These are phyloP conservation scores for Laguncularia racemosa DNA, from an alignment of 345 rosid species.

Conservation along the genomic window DNA sequence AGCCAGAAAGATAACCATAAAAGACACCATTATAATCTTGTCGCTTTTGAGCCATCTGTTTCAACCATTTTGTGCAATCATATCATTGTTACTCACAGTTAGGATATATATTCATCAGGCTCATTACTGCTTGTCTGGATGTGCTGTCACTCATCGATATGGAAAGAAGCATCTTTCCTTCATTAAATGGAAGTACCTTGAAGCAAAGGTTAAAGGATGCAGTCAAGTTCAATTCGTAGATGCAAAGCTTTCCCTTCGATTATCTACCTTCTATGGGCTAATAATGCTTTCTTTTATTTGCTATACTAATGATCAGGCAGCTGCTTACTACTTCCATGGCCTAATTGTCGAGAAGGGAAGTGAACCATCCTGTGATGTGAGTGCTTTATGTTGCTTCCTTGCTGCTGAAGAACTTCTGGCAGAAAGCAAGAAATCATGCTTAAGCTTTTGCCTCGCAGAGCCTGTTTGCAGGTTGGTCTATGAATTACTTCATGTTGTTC, in stretches of 20 bases:
- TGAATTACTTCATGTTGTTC: neutral
- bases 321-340: conserved; percentile 93
- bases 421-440: conserved; percentile 85
- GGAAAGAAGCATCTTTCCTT: conserved; percentile 76
- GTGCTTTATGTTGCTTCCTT: conserved; percentile 77
- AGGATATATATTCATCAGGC: conserved; percentile 34
- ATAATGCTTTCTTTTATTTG: conserved; percentile 3
- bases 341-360: conserved; percentile 75
- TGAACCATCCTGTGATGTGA: conserved; percentile 58
- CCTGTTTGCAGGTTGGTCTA: conserved; percentile 69
- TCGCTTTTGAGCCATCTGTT: neutral
- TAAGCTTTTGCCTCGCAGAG: conserved; percentile 68
- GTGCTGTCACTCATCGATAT: conserved; percentile 31
- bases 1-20: no score
- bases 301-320: conserved; percentile 43
- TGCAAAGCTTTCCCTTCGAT: neutral
- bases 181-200: conserved; percentile 87
- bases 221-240: neutral
- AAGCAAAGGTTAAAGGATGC: conserved; percentile 58
- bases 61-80: neutral
- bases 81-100: neutral
- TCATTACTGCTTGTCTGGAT: conserved; percentile 51
- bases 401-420: conserved; percentile 72
- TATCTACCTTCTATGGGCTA: neutral
- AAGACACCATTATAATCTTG: neutral